Base-by-base conservation (phyloP, 257 asterid genomes). In the Petunia secreta region DNA sequence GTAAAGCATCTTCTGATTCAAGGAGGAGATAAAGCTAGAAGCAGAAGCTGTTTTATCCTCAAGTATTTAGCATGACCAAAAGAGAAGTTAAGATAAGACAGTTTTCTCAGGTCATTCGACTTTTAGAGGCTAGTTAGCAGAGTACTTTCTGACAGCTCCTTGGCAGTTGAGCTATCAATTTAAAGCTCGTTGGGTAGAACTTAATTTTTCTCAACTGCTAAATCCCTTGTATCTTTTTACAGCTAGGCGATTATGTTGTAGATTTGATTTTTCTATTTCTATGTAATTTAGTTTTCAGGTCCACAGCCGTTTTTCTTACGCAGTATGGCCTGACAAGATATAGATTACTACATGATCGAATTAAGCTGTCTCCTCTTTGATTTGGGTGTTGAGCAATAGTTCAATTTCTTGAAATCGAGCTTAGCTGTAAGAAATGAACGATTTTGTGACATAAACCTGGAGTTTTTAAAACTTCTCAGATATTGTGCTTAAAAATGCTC, bases 1-100 rank as follows among this genome's bases (percentile, higher is more conserved):
- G 37, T 44, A 88, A 86, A 90, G 84, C 78, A 62, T 77, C 88
- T 54, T 87, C 68, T 60, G 94, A 87, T 46, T 80, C 90, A 13
- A 73, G 78, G 36, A 73, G 62, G 59, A 73, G 78, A 8, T 73
- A 38, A 73, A 73, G 34, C 62, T 34, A 73, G 62, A 67, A n/a
- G 5, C 75, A 41, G 38, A 8, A 40, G 37, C 7, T 16, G 1
- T 7, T 2, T 50, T 25, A 48, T 48, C 60, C 77, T 71, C 77
- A 48, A 50, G 60, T 34, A 36, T 50, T 11, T 73, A 25, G 41
- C 10, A 43, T 68, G 41, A 68, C 11, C 9, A 1, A 9, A 41
- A 5, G 50, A 41, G 50, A 41, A 41, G 75, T n/a, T 9, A 41
- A 69, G 76, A 68, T 15, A 46, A 69, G 59, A 44, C 50, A 25